Base-by-base conservation (phyloP, 176 grass and related monocot species). In the Zizania latifolia region DNA sequence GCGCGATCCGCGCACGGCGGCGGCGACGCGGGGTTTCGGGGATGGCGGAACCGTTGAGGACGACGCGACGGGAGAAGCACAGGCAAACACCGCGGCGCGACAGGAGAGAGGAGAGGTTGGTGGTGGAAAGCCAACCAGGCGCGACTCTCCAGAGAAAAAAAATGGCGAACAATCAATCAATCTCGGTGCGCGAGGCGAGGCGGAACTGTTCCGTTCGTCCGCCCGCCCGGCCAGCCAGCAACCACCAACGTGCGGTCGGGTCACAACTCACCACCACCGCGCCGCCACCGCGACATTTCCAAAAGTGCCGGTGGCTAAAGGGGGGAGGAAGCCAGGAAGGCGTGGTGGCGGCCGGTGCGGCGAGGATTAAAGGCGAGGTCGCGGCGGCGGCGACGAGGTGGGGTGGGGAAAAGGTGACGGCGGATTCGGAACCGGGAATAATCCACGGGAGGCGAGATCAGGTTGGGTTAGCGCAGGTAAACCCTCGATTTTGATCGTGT, bases 181-280 rank as follows among this genome's bases (percentile, higher is more conserved):
- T 85, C 46, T 56, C 58, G 68, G 58, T 66, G 70, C 45, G 58
- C 26, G 12, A 68, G 56, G 57, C 66, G 57, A 84, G 81, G 72
- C 63, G 34, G 61, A 48, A 46, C 36, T 8, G 64, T 28, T 15
- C 79, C 41, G 62, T n/a, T n/a, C n/a, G n/a, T n/a, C n/a, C n/a
- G n/a, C 4, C 27, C 48, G 28, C 12, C n/a, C 1, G 51, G 43
- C 15, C 43, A 13, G 43, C 43, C 43, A 15, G 43, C 15, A 16
- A 51, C 46, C 58, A 68, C 65, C 45, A 86, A 82, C 84, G 79
- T 82, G 72, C 79, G 73, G 71, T 82, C 66, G 71, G 72, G 73
- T 69, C 73, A 55, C 23, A 64, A 24, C 48, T n/a, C n/a, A n/a
- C n/a, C 82, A 65, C 48, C 83, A 44, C 64, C 71, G 63, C 62